phyloP scores from a whole-genome alignment of 2,329 filamentous ascomycete species.

The Aureobasidium sp. region DNA sequence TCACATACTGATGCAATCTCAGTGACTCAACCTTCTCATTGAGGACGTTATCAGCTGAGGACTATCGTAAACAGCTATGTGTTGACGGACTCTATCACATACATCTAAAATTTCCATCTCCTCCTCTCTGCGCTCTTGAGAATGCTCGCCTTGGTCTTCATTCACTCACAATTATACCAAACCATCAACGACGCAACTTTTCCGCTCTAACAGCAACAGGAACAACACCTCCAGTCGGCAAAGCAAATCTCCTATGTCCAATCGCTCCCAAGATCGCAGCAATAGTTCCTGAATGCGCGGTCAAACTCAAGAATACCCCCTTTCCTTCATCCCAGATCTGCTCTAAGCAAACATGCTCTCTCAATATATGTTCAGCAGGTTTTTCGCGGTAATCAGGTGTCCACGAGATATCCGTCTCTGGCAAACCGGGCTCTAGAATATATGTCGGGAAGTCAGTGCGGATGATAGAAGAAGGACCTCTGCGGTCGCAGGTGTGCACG shows the following conservation, averaged over 20 bases:
- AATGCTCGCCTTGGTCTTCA: too few relatives aligned
- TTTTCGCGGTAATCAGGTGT: slow-evolving; percentile 43
- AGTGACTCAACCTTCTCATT: too few relatives aligned
- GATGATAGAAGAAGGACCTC: slow-evolving; percentile 51
- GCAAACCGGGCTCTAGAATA: slow-evolving; percentile 54
- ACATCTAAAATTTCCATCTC: too few relatives aligned
- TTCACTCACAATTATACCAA: too few relatives aligned
- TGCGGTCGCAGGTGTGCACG: slow-evolving; percentile 61
- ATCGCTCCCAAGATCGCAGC: slow-evolving; percentile 42
- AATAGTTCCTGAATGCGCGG: slow-evolving; percentile 54
- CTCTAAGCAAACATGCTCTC: slow-evolving; percentile 36
- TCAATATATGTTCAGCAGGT: slow-evolving; percentile 37
- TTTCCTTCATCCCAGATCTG: slow-evolving; percentile 47
- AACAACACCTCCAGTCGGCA: slow-evolving; percentile 46
- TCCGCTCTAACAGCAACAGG: slow-evolving; percentile 43
- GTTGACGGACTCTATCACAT: too few relatives aligned
- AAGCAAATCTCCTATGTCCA: slow-evolving; percentile 40
- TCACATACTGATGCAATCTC: too few relatives aligned
- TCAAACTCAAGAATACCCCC: slow-evolving; percentile 47
- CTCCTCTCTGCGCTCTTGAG: too few relatives aligned
- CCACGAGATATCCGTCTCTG: slow-evolving; percentile 49
- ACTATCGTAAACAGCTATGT: too few relatives aligned
- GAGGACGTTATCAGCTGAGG: too few relatives aligned
- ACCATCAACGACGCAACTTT: neutral
- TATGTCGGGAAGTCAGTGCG: slow-evolving; percentile 46